Evolutionary conservation across 2,329 filamentous ascomycete species (phyloP).

Genomic region (Fusarium praegraminearum): DNA sequence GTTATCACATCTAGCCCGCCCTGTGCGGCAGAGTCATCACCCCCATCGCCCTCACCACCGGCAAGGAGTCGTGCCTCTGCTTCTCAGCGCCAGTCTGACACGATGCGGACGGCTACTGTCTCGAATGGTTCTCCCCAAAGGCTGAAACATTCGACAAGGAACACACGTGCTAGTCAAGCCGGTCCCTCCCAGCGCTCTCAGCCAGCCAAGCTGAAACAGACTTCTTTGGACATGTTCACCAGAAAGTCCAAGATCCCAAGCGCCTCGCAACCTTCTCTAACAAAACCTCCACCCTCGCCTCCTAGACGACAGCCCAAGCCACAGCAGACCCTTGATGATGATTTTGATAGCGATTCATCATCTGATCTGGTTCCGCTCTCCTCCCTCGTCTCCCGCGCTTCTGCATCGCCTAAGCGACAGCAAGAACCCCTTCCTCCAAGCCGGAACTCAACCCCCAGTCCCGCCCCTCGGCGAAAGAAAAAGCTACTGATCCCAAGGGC

Average conservation of each 20-base stretch:
- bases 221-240: constrained; percentile 51
- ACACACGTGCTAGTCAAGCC: constrained; percentile 1
- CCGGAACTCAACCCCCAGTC: constrained; percentile 25
- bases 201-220: constrained; percentile 49
- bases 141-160: constrained; percentile 23
- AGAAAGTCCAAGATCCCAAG: constrained; percentile 15
- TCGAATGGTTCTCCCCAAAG: constrained; percentile 37
- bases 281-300: constrained; percentile 1
- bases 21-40: constrained; percentile 48
- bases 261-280: constrained; percentile 15
- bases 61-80: constrained; percentile 26
- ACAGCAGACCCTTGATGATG: background rate
- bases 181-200: constrained; percentile 20
- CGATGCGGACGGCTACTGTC: constrained; percentile 45
- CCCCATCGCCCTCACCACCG: constrained; percentile 43
- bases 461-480: constrained; percentile 49
- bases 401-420: constrained; percentile 27
- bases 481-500: constrained; percentile 55
- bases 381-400: constrained; percentile 14
- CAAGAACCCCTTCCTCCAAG: constrained; percentile 2
- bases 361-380: constrained; percentile 36
- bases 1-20: constrained; percentile 60
- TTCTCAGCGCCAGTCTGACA: constrained; percentile 39
- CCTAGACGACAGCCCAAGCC: background rate
- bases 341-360: constrained; percentile 36